These are phyloP conservation scores for Acer negundo DNA, from an alignment of 345 rosid species.

Conservation along the genomic window DNA sequence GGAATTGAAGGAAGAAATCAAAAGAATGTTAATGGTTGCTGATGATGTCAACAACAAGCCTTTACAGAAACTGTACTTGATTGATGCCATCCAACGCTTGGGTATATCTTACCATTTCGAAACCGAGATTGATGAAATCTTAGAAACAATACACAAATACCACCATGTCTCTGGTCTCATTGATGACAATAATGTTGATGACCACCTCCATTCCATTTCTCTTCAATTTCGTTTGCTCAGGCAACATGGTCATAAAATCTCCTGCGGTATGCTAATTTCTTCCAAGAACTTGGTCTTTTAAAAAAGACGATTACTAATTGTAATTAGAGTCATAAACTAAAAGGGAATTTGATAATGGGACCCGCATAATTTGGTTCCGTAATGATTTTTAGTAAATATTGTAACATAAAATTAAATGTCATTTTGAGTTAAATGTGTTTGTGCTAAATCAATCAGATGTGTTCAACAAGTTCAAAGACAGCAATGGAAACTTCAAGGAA, in stretches of 20 bases:
- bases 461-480: conserved; percentile 30
- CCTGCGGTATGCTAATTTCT: neutral
- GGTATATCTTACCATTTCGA: conserved; percentile 55
- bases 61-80: conserved; percentile 16
- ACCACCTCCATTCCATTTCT: conserved; percentile 5
- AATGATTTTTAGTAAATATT: too few relatives aligned
- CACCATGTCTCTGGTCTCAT: neutral
- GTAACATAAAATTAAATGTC: neutral
- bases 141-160: conserved; percentile 5
- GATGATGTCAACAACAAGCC: neutral
- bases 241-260: conserved; percentile 25
- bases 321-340: too few relatives aligned
- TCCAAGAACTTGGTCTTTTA: too few relatives aligned
- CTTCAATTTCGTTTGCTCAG: conserved; percentile 33
- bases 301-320: too few relatives aligned
- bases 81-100: conserved; percentile 39
- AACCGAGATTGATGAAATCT: conserved; percentile 30
- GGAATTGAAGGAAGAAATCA: conserved; percentile 26
- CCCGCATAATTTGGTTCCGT: too few relatives aligned
- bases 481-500: conserved; percentile 20
- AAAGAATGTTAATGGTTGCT: conserved; percentile 2
- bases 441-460: conserved; percentile 25
- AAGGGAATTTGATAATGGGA: too few relatives aligned
- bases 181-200: conserved; percentile 10
- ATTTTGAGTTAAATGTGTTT: neutral